Conservation (phyloP, 495 filamentous ascomycete genomes). For the Articulospora tetracladia region DNA sequence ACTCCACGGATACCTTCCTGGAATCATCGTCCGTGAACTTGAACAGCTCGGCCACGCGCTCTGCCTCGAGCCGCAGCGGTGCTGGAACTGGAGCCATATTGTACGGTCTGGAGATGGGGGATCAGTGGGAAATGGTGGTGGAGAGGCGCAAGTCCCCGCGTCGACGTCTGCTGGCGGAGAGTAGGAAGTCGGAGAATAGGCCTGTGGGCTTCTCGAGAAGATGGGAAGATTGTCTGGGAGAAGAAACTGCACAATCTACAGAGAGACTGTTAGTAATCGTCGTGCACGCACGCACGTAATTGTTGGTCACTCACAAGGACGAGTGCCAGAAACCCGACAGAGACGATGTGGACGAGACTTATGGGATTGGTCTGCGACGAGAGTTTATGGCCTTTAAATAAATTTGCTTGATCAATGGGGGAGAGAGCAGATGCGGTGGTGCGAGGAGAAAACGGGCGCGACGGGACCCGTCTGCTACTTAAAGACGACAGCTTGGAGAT, state of each 20-base stretch:
- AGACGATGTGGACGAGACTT: slow-evolving; percentile 34
- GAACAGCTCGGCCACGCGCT: slow-evolving; percentile 78
- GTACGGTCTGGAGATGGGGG: slow-evolving; percentile 42
- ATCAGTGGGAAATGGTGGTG: slow-evolving; percentile 40
- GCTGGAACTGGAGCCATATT: slow-evolving; percentile 63
- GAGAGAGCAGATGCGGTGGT: neutral
- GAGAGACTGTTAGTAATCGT: neutral
- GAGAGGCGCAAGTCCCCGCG: slow-evolving; percentile 41
- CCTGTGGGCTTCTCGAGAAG: slow-evolving; percentile 5
- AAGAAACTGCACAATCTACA: slow-evolving; percentile 23
- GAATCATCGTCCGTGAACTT: slow-evolving; percentile 79
- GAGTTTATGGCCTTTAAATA: slow-evolving; percentile 18
- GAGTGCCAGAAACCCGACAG: slow-evolving; percentile 37
- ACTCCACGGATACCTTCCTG: slow-evolving; percentile 75
- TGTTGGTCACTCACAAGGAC: slow-evolving; percentile 39
- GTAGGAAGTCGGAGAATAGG: slow-evolving; percentile 21
- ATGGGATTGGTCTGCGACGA: slow-evolving; percentile 19
- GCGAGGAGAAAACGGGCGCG: slow-evolving; percentile 17
- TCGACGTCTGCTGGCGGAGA: slow-evolving; percentile 39
- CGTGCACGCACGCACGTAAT: neutral
- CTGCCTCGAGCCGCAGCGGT: slow-evolving; percentile 36
- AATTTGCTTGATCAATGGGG: slow-evolving; percentile 9
- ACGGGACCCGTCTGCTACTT: slow-evolving; percentile 22
- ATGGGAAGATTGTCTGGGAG: slow-evolving; percentile 14
- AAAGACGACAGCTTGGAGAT: slow-evolving; percentile 25